Evolutionary conservation across 768 basidiomycete genomes (phyloP).

Genomic region (Lentinus brumalis): DNA sequence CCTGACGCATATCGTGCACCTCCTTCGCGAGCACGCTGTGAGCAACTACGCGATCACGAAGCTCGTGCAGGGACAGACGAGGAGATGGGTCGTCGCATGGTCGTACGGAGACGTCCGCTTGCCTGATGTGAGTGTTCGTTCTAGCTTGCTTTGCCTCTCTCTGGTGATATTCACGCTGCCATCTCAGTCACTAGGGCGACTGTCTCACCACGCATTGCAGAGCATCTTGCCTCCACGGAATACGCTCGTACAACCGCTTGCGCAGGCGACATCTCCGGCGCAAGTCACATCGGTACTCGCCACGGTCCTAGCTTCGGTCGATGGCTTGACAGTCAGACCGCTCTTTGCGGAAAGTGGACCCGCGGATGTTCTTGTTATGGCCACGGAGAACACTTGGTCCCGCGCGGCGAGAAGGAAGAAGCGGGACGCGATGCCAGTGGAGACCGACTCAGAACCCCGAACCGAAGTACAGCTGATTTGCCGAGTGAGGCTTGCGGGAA

Average conservation of each 20-base stretch:
- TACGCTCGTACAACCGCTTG: constrained; percentile 47
- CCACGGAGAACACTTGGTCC: constrained; percentile 63
- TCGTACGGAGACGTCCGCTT: constrained; percentile 65
- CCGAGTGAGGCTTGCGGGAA: constrained; percentile 27
- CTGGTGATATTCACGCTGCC: neutral
- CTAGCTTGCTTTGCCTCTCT: too few relatives aligned
- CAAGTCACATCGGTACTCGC: constrained; percentile 27
- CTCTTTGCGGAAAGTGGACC: neutral
- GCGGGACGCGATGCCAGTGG: constrained; percentile 15
- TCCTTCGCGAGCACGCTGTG: constrained; percentile 63
- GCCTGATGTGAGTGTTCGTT: constrained; percentile 66
- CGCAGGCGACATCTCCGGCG: neutral
- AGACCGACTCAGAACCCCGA: neutral
- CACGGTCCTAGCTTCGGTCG: constrained; percentile 37
- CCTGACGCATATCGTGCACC: constrained; percentile 57
- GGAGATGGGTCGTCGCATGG: constrained; percentile 94
- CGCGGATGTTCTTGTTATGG: constrained; percentile 11
- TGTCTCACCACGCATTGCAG: constrained; percentile 45
- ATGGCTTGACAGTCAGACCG: constrained; percentile 23
- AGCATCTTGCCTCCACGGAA: constrained; percentile 60
- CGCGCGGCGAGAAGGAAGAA: constrained; percentile 61
- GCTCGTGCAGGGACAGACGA: constrained; percentile 83
- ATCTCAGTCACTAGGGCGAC: constrained; percentile 38
- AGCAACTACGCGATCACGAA: constrained; percentile 85
- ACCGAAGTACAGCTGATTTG: constrained; percentile 17